Percentiles rank a stretch among this genome's conserved stretches.
Evolutionary conservation across 106 monocot genomes (phyloP).

Genomic region (Posidonia australis): DNA sequence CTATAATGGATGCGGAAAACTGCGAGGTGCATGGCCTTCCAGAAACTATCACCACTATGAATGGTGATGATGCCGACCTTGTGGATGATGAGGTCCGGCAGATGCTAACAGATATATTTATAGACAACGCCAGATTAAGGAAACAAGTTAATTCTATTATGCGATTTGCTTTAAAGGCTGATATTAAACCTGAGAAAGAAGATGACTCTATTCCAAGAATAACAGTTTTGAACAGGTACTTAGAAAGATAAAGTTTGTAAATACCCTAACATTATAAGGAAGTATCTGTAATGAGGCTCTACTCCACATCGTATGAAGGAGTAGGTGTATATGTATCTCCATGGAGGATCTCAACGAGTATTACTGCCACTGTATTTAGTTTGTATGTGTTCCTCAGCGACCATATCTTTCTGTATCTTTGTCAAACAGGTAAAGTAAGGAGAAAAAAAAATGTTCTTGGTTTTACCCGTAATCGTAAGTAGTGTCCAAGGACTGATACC

Average conservation of each 20-base stretch:
- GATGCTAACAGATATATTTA: constrained; percentile 37
- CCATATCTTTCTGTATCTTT: no score
- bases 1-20: constrained; percentile 5
- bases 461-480: no score
- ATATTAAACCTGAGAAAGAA: constrained; percentile 35
- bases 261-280: neutral
- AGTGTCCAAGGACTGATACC: no score
- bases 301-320: neutral
- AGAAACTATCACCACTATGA: constrained; percentile 5
- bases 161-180: constrained; percentile 33
- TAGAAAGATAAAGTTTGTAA: constrained; percentile 32
- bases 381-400: no score
- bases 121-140: constrained; percentile 73
- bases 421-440: no score
- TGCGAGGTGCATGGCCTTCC: constrained; percentile 13
- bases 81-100: constrained; percentile 46
- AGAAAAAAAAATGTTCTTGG: no score
- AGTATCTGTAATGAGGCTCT: neutral
- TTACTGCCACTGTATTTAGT: no score
- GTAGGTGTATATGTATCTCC: neutral
- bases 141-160: constrained; percentile 60
- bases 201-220: constrained; percentile 26
- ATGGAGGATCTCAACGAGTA: neutral
- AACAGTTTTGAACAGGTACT: constrained; percentile 41
- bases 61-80: constrained; percentile 27